A percentile compares a stretch with the other conserved stretches of the same genome.
phyloP scores from a whole-genome alignment of 257 asterid genomes.

The Parsonsia alboflavescens region DNA sequence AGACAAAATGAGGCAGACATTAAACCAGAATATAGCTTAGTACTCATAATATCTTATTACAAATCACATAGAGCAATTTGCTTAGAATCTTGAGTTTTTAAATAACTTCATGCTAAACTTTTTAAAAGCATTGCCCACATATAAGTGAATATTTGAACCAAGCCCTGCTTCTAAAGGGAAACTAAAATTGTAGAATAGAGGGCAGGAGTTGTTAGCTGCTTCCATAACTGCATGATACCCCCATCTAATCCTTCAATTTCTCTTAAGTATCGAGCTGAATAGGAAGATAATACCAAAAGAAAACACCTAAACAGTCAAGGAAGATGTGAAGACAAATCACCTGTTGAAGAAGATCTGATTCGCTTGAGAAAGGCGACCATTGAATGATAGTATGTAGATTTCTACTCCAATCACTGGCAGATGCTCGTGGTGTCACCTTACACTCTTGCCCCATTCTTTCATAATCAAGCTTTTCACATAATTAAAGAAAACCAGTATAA shows the following conservation, averaged over 20 bases:
- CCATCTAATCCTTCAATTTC: neutral
- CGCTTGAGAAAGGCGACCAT: constrained; percentile 93
- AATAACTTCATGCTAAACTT: neutral
- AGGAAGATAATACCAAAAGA: neutral
- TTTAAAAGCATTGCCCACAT: neutral
- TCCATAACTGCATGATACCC: neutral
- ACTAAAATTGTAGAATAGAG: neutral
- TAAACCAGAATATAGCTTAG: neutral
- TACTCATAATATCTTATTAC: neutral
- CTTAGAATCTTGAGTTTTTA: neutral
- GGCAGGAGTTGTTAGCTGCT: neutral
- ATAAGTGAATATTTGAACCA: neutral
- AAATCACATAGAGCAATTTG: neutral
- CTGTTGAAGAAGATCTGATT: constrained; percentile 84
- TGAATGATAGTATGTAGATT: constrained; percentile 72
- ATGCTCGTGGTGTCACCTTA: constrained; percentile 39
- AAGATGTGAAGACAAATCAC: constrained; percentile 27
- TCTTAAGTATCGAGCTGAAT: neutral
- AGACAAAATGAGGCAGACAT: neutral
- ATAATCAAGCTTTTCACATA: constrained; percentile 48
- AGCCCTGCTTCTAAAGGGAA: neutral
- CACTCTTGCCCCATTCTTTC: constrained; percentile 43
- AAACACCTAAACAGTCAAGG: neutral
- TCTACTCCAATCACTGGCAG: constrained; percentile 43
- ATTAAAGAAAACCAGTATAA: neutral